These are phyloP conservation scores for Phalaenopsis equestris DNA, from an alignment of 106 monocot genomes.

Conservation along the genomic window DNA sequence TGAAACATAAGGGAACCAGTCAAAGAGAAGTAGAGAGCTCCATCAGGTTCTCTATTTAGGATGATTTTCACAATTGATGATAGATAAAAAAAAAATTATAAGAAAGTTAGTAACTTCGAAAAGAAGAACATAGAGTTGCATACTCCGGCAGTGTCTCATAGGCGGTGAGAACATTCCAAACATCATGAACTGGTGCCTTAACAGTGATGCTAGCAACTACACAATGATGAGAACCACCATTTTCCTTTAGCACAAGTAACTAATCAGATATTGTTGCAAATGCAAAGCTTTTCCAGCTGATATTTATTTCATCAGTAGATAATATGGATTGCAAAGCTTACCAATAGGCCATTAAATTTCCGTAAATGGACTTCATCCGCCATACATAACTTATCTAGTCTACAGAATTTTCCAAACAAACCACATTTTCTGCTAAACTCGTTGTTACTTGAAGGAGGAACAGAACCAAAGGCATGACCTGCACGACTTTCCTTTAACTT, in stretches of 20 bases:
- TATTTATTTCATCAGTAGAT: background rate
- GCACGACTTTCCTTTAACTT: slow-evolving; percentile 18
- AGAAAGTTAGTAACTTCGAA: background rate
- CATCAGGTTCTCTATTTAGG: background rate
- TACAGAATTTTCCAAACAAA: slow-evolving; percentile 76
- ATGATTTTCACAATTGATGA: background rate
- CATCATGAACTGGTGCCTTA: slow-evolving; percentile 75
- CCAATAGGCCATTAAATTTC: slow-evolving; percentile 89
- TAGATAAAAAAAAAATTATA: background rate
- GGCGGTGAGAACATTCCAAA: slow-evolving; percentile 81
- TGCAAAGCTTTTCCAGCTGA: background rate
- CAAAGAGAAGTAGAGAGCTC: background rate
- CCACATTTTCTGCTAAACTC: slow-evolving; percentile 60
- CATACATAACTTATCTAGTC: slow-evolving; percentile 70
- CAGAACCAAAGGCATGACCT: slow-evolving; percentile 5
- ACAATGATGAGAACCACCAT: slow-evolving; percentile 81
- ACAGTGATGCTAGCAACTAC: slow-evolving; percentile 93
- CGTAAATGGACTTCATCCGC: slow-evolving; percentile 98
- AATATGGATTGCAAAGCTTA: slow-evolving; percentile 16
- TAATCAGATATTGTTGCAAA: slow-evolving; percentile 18
- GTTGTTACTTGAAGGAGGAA: slow-evolving; percentile 23
- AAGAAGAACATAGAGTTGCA: slow-evolving; percentile 12
- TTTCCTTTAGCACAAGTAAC: slow-evolving; percentile 58
- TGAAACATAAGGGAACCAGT: background rate
- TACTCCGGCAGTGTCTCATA: slow-evolving; percentile 92